Conservation (phyloP, 2,329 filamentous ascomycete species). For the Plenodomus tracheiphilus region DNA sequence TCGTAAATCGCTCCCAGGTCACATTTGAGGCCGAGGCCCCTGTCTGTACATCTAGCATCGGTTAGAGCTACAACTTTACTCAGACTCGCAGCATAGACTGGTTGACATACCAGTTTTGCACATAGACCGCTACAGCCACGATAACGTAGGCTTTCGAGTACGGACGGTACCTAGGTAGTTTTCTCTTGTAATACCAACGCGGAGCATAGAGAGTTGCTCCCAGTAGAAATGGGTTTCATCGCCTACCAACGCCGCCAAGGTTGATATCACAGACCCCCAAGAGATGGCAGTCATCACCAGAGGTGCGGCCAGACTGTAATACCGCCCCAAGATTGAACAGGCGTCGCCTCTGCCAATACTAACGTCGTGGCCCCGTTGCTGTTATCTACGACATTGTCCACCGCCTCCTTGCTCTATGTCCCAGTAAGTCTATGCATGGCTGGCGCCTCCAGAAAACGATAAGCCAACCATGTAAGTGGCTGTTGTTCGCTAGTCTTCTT, state of each 20-base stretch:
- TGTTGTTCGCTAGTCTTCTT: background rate
- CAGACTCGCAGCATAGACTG: too few species aligned
- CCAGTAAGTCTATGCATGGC: background rate
- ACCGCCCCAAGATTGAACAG: background rate
- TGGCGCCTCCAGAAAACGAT: background rate
- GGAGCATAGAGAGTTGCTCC: too few species aligned
- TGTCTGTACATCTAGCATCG: too few species aligned
- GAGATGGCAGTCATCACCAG: constrained; percentile 11
- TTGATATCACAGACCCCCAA: background rate
- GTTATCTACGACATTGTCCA: background rate
- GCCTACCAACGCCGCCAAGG: too few species aligned
- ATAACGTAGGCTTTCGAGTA: too few species aligned
- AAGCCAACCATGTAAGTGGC: background rate
- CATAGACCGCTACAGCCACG: too few species aligned
- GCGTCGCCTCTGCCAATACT: background rate
- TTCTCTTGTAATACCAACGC: too few species aligned
- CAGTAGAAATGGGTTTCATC: too few species aligned
- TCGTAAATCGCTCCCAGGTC: background rate
- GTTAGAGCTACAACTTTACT: too few species aligned
- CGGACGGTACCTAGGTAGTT: too few species aligned
- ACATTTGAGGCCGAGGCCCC: too few species aligned
- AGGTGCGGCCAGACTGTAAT: constrained; percentile 24
- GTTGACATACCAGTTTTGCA: too few species aligned
- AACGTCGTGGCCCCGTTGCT: background rate
- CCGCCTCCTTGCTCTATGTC: background rate